phyloP scores from a whole-genome alignment of 805 yeast genomes.

The Jamesozyma hellenica region DNA sequence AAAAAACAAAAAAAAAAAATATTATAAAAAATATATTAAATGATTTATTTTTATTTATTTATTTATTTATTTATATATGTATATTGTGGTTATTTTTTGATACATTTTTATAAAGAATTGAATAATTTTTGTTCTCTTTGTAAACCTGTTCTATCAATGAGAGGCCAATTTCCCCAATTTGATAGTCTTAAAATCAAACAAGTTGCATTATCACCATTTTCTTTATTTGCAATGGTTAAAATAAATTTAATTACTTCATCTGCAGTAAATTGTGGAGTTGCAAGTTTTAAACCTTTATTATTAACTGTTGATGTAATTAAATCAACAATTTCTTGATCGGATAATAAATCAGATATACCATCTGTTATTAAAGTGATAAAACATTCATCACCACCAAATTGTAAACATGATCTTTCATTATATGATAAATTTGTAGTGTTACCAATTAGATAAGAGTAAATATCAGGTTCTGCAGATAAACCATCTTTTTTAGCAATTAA shows the following conservation, averaged over 20 bases:
- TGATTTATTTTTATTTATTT: too few species aligned
- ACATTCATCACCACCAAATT: slow-evolving; percentile 75
- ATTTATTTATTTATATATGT: too few species aligned
- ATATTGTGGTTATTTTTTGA: too few species aligned
- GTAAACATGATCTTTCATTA: slow-evolving; percentile 27
- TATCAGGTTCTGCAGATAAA: slow-evolving; percentile 85
- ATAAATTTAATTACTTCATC: slow-evolving; percentile 76
- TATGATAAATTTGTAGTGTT: slow-evolving; percentile 37
- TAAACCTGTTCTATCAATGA: slow-evolving; percentile 71
- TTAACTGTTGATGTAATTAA: slow-evolving; percentile 60
- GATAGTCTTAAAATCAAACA: slow-evolving; percentile 67
- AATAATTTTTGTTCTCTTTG: slow-evolving; percentile 59
- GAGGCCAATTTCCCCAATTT: slow-evolving; percentile 95
- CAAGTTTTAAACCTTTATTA: slow-evolving; percentile 50
- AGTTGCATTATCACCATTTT: slow-evolving; percentile 81
- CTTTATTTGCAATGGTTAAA: slow-evolving; percentile 66
- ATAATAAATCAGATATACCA: slow-evolving; percentile 71
- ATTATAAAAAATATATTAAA: too few species aligned
- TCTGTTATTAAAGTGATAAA: slow-evolving; percentile 77
- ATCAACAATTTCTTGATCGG: slow-evolving; percentile 90
- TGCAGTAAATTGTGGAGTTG: slow-evolving; percentile 80
- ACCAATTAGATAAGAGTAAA: slow-evolving; percentile 60
- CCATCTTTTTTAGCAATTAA: slow-evolving; percentile 71
- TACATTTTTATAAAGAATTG: neutral
- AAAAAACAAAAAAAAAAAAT: too few species aligned